Evolutionary conservation across 345 rosid genomes (phyloP), one percentile per base, ranked within the genome.

Genomic region (Cardamine occulta): DNA sequence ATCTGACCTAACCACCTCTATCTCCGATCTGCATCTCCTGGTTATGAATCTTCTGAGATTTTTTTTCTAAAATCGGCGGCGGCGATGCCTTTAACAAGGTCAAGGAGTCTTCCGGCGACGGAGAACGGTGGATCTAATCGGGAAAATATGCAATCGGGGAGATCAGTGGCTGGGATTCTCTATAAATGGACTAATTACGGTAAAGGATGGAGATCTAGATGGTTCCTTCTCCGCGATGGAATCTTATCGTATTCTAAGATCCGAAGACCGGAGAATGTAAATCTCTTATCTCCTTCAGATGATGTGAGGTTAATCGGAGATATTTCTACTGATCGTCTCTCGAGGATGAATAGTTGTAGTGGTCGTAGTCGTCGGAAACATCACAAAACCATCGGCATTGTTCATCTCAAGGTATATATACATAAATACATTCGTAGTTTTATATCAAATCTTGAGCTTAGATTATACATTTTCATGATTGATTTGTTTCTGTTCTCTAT

Each of bases 131-230:
- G 83, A 84, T 87, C 89, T 67, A 83, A 83, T 53, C 68, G 60
- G 45, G 63, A 74, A 62, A 70, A 74, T 8, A 19, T 55, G 0
- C 21, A 28, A 28, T 24, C 66, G 1, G 72, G 66, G 75, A 89
- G 93, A 84, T 89, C 89, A 13, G 94, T 95, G 2, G 98, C 97
- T 56, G 99, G 99, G 58, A 82, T 90, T 9, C 82, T 95, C 40
- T 82, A 88, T 57, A 95, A 95, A 83, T 95, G 99, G 99, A 95
- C 99, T 4, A 95, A 95, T 82, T 95, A 86, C 85, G 93, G 99
- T 1, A 92, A 89, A 71, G 98, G 99, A 14, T 95, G 99, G 98
- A 92, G 98, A 87, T 90, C 93, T 64, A 85, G 99, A 64, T 95
- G 97, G 97, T 92, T 95, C 77, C 76, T 85, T 26, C 88, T 95